These are phyloP conservation scores for Collybia mongolica DNA, from an alignment of 768 basidiomycete genomes.

Conservation along the genomic window DNA sequence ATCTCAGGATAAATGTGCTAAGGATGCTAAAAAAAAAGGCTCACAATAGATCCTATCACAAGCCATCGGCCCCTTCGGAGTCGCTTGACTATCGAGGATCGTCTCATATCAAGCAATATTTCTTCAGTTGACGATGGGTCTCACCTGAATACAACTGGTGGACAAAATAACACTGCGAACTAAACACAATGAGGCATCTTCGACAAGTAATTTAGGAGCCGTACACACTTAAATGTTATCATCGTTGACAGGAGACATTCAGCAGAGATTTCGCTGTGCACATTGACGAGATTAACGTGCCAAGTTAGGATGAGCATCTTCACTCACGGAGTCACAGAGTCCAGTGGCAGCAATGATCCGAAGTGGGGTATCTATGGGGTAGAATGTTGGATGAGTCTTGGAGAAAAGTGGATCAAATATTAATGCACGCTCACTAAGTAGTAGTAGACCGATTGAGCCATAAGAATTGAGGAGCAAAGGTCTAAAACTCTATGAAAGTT, in stretches of 20 bases:
- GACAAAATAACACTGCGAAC: conserved; percentile 45
- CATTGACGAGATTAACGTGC: neutral
- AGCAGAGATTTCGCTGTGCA: conserved; percentile 31
- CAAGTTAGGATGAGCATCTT: neutral
- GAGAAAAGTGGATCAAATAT: neutral
- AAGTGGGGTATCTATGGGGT: conserved; percentile 39
- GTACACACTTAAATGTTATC: conserved; percentile 40
- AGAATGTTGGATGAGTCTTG: neutral
- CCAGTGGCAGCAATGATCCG: conserved; percentile 35
- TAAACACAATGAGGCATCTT: conserved; percentile 9
- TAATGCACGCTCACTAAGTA: conserved; percentile 31
- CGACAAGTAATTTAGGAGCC: neutral
- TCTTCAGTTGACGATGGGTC: neutral
- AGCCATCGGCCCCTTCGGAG: conserved; percentile 23
- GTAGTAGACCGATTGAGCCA: conserved; percentile 43
- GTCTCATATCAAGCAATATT: too few species aligned
- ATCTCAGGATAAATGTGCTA: neutral
- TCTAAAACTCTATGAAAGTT: conserved; percentile 28
- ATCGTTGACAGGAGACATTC: conserved; percentile 42
- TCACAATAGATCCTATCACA: conserved; percentile 26
- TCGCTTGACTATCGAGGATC: conserved; percentile 21
- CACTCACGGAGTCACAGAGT: conserved; percentile 37
- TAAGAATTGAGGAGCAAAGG: conserved; percentile 34
- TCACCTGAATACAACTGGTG: conserved; percentile 36
- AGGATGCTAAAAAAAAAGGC: conserved; percentile 4